Conservation (phyloP, 805 yeast genomes). For the Yamadazyma ubonensis region DNA sequence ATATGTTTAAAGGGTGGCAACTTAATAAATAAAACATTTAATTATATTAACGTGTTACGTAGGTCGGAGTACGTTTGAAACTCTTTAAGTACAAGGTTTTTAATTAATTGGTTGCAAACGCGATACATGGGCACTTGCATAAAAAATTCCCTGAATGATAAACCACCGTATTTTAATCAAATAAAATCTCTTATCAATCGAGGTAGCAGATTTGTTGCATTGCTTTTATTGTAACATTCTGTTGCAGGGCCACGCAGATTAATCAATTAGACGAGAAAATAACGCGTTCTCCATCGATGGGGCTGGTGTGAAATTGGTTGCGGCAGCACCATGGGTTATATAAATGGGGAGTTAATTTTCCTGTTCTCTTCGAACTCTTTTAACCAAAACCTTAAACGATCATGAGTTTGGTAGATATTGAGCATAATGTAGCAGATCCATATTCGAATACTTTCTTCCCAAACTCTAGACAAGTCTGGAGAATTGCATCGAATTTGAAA, state of each 20-base stretch:
- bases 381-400: not conserved
- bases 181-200: too few relatives aligned
- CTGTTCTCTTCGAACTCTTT: too few relatives aligned
- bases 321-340: not conserved
- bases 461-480: conserved; percentile 62
- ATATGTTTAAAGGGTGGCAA: not conserved
- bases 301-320: conserved; percentile 5
- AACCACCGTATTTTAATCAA: too few relatives aligned
- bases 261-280: conserved; percentile 1
- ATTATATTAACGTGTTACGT: too few relatives aligned
- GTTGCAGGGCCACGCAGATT: not conserved
- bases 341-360: too few relatives aligned
- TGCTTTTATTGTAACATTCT: not conserved
- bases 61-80: too few relatives aligned
- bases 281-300: conserved; percentile 1
- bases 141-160: too few relatives aligned
- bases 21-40: too few relatives aligned
- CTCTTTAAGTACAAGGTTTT: too few relatives aligned
- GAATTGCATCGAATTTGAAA: conserved; percentile 74
- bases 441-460: conserved; percentile 40
- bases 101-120: too few relatives aligned
- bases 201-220: not conserved
- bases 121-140: too few relatives aligned
- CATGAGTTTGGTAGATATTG: conserved; percentile 6
- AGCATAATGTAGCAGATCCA: conserved; percentile 6